These are phyloP conservation scores for Leucoagaricus sp. DNA, from an alignment of 1,284 basidiomycete genomes.

Conservation along the genomic window DNA sequence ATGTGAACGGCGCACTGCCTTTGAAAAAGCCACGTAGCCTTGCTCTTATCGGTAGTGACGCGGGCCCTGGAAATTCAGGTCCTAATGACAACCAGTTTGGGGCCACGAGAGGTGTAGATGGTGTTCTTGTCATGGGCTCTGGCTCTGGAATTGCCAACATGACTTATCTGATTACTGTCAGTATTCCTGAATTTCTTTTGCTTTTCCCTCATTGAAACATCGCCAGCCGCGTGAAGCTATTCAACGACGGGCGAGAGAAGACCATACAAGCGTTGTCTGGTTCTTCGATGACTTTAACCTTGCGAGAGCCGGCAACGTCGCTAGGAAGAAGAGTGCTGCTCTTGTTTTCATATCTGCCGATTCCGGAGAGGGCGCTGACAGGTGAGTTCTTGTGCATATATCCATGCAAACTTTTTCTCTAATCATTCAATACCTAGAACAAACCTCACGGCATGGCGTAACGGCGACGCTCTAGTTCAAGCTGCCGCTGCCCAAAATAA, in stretches of 20 bases:
- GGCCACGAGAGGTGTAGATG: constrained; percentile 65
- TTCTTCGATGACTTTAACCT: constrained; percentile 69
- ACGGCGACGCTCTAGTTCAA: constrained; percentile 65
- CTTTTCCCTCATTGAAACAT: not conserved
- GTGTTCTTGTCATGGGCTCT: constrained; percentile 86
- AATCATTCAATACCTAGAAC: constrained; percentile 42
- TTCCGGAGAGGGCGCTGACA: constrained; percentile 78
- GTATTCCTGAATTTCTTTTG: constrained; percentile 17
- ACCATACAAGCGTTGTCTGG: constrained; percentile 62
- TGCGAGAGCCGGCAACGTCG: constrained; percentile 49
- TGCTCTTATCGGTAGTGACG: constrained; percentile 67
- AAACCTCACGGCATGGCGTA: constrained; percentile 80
- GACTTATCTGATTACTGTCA: constrained; percentile 60
- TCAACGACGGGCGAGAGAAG: constrained; percentile 57
- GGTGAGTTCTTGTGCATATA: constrained; percentile 32
- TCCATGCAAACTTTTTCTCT: not conserved
- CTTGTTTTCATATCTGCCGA: constrained; percentile 76
- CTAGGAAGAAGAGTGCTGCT: constrained; percentile 56
- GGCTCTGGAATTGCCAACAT: constrained; percentile 68
- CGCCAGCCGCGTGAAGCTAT: constrained; percentile 70
- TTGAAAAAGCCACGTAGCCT: constrained; percentile 48
- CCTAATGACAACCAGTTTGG: constrained; percentile 65
- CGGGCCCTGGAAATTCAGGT: constrained; percentile 66
- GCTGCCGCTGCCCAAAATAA: constrained; percentile 63
- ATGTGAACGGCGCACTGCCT: constrained; percentile 64